Conservation (phyloP, 768 basidiomycete genomes). For the Candolleomyces aberdarensis region DNA sequence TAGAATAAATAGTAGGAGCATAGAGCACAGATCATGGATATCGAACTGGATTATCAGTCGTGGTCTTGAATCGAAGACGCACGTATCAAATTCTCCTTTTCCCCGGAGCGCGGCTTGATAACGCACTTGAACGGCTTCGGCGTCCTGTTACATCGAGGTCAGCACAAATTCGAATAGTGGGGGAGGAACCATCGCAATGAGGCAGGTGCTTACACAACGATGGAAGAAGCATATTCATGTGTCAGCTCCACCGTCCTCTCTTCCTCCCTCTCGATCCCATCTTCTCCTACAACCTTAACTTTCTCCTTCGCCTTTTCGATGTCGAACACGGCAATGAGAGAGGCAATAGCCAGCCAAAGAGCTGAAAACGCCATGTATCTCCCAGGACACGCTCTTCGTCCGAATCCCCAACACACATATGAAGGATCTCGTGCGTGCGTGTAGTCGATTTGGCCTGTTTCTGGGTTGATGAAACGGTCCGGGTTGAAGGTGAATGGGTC, state of each 20-base stretch:
- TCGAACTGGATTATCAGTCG: not conserved
- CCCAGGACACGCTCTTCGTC: conserved; percentile 24
- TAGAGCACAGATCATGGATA: not conserved
- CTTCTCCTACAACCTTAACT: conserved; percentile 13
- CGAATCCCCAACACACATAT: conserved; percentile 29
- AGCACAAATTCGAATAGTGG: not conserved
- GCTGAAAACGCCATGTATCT: conserved; percentile 22
- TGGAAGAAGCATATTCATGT: conserved; percentile 14
- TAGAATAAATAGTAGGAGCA: too few relatives aligned
- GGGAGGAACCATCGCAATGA: not conserved
- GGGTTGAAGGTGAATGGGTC: conserved; percentile 40
- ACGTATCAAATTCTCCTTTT: conserved; percentile 1
- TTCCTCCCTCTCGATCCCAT: not conserved
- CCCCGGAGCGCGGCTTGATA: conserved; percentile 8
- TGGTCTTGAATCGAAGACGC: not conserved
- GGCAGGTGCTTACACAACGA: conserved; percentile 15
- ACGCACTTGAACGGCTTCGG: conserved; percentile 13
- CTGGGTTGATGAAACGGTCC: conserved; percentile 32
- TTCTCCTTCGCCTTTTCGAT: conserved; percentile 20
- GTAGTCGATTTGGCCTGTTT: conserved; percentile 20
- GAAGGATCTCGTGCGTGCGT: conserved; percentile 21
- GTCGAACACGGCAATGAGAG: conserved; percentile 19
- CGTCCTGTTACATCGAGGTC: not conserved
- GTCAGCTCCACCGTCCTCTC: conserved; percentile 8
- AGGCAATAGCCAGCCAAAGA: conserved; percentile 23